Base-by-base conservation (phyloP, 352 stramenopile species). In the Phytopythium helicoides region DNA sequence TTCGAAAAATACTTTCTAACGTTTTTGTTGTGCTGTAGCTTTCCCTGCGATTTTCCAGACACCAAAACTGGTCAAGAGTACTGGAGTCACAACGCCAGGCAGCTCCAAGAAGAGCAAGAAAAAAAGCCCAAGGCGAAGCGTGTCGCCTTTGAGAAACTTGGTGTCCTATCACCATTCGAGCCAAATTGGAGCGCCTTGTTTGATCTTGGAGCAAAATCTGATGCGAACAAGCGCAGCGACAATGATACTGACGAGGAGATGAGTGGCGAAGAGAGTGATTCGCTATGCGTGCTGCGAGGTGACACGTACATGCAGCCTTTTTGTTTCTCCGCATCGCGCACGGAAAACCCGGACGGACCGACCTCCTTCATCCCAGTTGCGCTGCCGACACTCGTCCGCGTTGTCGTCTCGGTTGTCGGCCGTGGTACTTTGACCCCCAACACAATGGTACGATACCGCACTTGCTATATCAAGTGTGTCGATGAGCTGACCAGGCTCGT, bases 41-140 rank as follows among this genome's bases (percentile, higher is more conserved):
- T 93, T 60, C 85, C 85, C 7, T 61, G 76, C 6, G 85, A 94
- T 60, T 94, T 77, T 38, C 85, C 85, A 0, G 85, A 93, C 42
- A 84, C 85, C 1, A 47, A 68, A 21, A 65, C 78, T 34, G 78
- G 85, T 9, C 54, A 66, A 23, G 35, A 23, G n/a, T 87, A 82
- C 56, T 94, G 85, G 85, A 46, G 77, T 19, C 26, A 60, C 6
- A 47, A 64, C 35, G 66, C 66, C 0, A 21, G 50, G 3, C 39
- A 53, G 2, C 31, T 68, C 0, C 46, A 70, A 41, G 62, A 26
- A 12, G 49, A 70, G 14, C 54, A 84, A 18, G 23, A 58, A 5
- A 75, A 74, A 14, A 86, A 85, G 38, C 85, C 85, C 0, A 93
- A 87, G 46, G 57, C 72, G 1, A 92, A 93, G 61, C 80, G 80